phyloP scores from a whole-genome alignment of 2,329 filamentous ascomycete species.

The Chaetothyriales sp. region DNA sequence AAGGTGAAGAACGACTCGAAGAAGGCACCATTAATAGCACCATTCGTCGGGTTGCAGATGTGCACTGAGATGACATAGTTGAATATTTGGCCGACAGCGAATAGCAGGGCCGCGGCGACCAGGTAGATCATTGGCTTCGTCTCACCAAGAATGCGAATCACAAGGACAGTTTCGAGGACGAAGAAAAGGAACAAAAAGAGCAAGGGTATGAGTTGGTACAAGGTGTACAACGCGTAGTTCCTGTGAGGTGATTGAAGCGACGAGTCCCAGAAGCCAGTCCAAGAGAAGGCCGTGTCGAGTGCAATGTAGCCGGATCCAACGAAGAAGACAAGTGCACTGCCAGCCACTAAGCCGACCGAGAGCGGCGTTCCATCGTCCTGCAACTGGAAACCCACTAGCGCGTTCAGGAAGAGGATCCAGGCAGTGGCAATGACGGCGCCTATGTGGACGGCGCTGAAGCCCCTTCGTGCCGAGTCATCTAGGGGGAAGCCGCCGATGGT shows the following conservation, averaged over 20 bases:
- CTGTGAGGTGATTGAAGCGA: slow-evolving; percentile 47
- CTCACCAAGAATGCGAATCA: slow-evolving; percentile 75
- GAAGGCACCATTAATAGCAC: slow-evolving; percentile 81
- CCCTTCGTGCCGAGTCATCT: slow-evolving; percentile 51
- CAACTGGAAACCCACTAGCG: slow-evolving; percentile 80
- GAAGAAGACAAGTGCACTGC: slow-evolving; percentile 58
- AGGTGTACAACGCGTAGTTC: slow-evolving; percentile 76
- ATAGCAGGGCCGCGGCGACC: slow-evolving; percentile 56
- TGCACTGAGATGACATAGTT: slow-evolving; percentile 86
- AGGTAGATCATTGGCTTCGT: slow-evolving; percentile 84
- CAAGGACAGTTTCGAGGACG: slow-evolving; percentile 66
- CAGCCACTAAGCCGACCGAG: slow-evolving; percentile 59
- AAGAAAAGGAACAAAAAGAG: slow-evolving; percentile 82
- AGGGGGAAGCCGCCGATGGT: slow-evolving; percentile 81
- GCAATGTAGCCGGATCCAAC: slow-evolving; percentile 90
- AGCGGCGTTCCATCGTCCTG: slow-evolving; percentile 82
- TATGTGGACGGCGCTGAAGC: slow-evolving; percentile 78
- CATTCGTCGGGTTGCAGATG: slow-evolving; percentile 67
- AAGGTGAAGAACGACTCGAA: slow-evolving; percentile 92
- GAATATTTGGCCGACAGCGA: slow-evolving; percentile 88
- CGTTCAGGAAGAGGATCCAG: slow-evolving; percentile 87
- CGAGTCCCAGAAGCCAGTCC: slow-evolving; percentile 62
- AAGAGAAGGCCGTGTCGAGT: slow-evolving; percentile 77
- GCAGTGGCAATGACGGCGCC: slow-evolving; percentile 74
- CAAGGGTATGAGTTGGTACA: slow-evolving; percentile 81